These are phyloP conservation scores for Podaxis sp. DNA, from an alignment of 768 basidiomycete genomes.

Conservation along the genomic window DNA sequence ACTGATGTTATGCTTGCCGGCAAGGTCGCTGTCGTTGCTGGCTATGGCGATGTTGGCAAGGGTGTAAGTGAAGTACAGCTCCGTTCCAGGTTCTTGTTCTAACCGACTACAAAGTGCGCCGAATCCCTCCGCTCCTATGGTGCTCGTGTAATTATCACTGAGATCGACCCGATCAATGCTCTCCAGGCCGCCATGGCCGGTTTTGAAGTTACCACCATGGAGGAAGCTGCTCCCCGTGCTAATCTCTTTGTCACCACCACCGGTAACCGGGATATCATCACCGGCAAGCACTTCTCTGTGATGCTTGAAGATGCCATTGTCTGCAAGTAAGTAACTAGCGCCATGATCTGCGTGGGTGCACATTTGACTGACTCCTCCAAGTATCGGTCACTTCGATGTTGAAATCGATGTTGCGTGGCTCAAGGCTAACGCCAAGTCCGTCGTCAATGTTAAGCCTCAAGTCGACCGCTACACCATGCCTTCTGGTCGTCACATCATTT, in stretches of 20 bases:
- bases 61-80: constrained; percentile 59
- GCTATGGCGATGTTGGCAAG: constrained; percentile 99
- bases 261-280: constrained; percentile 98
- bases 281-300: constrained; percentile 80
- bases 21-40: constrained; percentile 98
- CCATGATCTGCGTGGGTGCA: neutral
- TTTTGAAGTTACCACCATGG: constrained; percentile 98
- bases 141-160: constrained; percentile 92
- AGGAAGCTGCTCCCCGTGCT: constrained; percentile 83
- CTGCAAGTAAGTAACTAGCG: constrained; percentile 66
- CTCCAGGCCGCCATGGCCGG: constrained; percentile 99
- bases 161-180: constrained; percentile 99
- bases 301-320: constrained; percentile 99
- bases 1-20: constrained; percentile 99
- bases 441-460: constrained; percentile 95
- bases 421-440: constrained; percentile 83
- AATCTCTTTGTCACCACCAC: constrained; percentile 99
- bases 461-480: constrained; percentile 97
- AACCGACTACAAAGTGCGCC: constrained; percentile 64
- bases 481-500: constrained; percentile 90
- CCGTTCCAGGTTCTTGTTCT: neutral
- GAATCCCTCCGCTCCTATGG: constrained; percentile 98
- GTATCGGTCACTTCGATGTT: constrained; percentile 83
- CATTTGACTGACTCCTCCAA: constrained; percentile 22
- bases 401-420: constrained; percentile 99